phyloP scores from a whole-genome alignment of 2,329 filamentous ascomycete genomes.

The Cordyceps sp. region DNA sequence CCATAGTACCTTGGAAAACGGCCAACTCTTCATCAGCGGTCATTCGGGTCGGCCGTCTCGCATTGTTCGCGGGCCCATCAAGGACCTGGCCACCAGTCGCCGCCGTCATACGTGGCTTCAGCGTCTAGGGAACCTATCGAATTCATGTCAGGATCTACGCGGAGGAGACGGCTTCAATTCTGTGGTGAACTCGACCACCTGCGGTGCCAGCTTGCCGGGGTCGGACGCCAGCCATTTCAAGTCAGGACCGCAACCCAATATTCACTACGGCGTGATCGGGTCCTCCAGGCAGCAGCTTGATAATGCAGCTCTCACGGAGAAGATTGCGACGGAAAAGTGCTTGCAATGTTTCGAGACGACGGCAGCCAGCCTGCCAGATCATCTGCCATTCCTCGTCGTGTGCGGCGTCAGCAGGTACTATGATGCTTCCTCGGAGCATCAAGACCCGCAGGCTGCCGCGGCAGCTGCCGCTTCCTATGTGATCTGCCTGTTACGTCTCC shows the following conservation, averaged over 20 bases:
- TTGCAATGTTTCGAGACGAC: neutral
- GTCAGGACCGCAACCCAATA: neutral
- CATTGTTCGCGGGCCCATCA: neutral
- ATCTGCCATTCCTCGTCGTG: neutral
- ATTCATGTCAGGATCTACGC: too few species aligned
- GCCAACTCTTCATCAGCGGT: neutral
- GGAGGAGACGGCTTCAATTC: too few species aligned
- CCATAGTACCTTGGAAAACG: neutral
- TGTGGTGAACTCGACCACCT: too few species aligned
- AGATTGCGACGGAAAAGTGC: neutral
- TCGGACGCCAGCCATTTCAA: neutral
- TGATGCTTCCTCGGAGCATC: neutral
- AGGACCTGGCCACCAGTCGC: neutral
- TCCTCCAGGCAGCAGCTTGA: neutral
- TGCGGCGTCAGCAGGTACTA: neutral
- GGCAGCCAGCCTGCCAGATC: neutral
- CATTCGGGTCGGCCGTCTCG: neutral
- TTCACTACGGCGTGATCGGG: neutral
- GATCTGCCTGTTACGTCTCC: neutral
- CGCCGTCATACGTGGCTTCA: neutral
- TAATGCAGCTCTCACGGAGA: neutral
- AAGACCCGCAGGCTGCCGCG: neutral
- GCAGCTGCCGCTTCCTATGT: neutral
- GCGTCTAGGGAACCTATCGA: neutral
- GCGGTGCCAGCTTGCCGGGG: too few species aligned